Evolutionary conservation across 345 rosid species (phyloP), one percentile per base, ranked within the genome.

Genomic region (Salix koriyanagi): DNA sequence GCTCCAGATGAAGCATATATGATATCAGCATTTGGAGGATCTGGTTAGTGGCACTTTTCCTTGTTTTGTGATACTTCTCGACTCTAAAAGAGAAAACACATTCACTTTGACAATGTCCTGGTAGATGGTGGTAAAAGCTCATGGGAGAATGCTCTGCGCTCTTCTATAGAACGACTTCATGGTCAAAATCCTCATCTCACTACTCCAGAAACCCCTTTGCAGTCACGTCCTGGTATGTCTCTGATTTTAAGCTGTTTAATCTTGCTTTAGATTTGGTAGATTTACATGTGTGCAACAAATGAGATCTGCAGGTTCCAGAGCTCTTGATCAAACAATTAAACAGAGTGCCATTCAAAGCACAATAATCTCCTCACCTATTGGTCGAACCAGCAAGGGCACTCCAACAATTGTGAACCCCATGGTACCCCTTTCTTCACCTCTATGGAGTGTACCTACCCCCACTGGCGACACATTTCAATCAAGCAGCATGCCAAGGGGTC

Each of bases 11-110:
- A 96, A 90, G 89, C 95, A 61, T 91, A 89, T 84, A 96, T 96
- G 99, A 85, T 89, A 79, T 91, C 99, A 15, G 97, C 98, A 65
- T 96, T 94, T 88, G 99, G 97, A 69, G 97, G 99, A 72, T 83
- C 83, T 72, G 98, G 99, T 96, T 71, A 75, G 88, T 82, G 56
- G 41, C 74, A 54, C 60, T 76, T 68, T 37, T 42, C 46, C 65
- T 4, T 77, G 79, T 65, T 30, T 77, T 68, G 32, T n/a, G 16
- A 13, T 37, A 2, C 12, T 23, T 25, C 16, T 28, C 18, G 28
- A 60, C 30, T 64, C 42, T 76, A 48, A 70, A 8, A 39, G 19
- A 50, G 65, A 46, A 6, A 26, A 50, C 69, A 21, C 65, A 48
- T 65, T 82, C 44, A 78, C 70, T 50, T 68, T 74, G 48, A 42